phyloP scores from a whole-genome alignment of 768 basidiomycete species.

The Arthromyces matolae region DNA sequence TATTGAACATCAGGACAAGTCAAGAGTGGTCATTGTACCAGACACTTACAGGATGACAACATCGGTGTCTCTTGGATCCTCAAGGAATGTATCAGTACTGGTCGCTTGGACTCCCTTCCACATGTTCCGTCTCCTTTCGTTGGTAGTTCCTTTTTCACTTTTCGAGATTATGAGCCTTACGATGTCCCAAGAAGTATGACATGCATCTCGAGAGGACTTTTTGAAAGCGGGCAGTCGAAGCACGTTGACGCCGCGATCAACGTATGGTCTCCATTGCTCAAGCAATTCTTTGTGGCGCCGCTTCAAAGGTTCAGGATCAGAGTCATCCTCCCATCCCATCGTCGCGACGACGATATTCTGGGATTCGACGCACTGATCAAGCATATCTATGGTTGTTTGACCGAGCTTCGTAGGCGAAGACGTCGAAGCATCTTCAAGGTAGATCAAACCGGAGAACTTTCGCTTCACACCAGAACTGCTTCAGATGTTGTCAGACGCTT shows the following conservation, averaged over 20 bases:
- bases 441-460: slow-evolving; percentile 13
- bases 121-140: not conserved
- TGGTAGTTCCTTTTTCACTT: slow-evolving; percentile 1
- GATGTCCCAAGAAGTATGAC: slow-evolving; percentile 9
- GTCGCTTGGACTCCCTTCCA: slow-evolving; percentile 11
- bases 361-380: slow-evolving; percentile 10
- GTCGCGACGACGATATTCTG: slow-evolving; percentile 8
- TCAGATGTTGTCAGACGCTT: too few species aligned
- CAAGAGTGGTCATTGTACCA: not conserved
- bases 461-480: too few species aligned
- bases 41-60: slow-evolving; percentile 9
- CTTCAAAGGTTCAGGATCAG: not conserved
- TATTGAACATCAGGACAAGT: not conserved
- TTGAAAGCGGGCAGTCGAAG: slow-evolving; percentile 6
- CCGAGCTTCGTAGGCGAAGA: slow-evolving; percentile 1
- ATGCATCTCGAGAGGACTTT: slow-evolving; percentile 6
- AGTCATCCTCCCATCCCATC: slow-evolving; percentile 10
- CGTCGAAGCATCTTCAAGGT: slow-evolving; percentile 7
- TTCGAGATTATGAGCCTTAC: slow-evolving; percentile 6
- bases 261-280: slow-evolving; percentile 12
- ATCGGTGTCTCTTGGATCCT: slow-evolving; percentile 8
- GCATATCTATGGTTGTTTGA: slow-evolving; percentile 1
- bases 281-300: slow-evolving; percentile 6
- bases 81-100: slow-evolving; percentile 8
- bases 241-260: slow-evolving; percentile 11